phyloP scores from a whole-genome alignment of 768 basidiomycete genomes.

The Cystofilobasidium macerans region DNA sequence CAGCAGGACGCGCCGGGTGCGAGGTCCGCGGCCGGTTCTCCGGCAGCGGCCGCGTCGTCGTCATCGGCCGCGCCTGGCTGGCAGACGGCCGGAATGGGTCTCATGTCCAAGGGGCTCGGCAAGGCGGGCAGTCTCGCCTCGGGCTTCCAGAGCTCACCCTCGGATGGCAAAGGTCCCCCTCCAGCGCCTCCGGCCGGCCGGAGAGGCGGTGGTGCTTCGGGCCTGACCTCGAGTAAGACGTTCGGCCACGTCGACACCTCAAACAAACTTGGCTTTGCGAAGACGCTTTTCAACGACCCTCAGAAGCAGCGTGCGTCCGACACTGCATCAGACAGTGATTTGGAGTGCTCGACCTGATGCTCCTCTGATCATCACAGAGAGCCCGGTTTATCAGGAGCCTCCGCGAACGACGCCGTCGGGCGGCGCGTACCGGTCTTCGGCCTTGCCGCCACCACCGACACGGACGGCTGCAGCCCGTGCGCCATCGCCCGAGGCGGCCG shows the following conservation, averaged over 20 bases:
- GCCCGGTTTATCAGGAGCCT: background rate
- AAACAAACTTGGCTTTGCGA: conserved; percentile 17
- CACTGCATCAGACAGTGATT: no score
- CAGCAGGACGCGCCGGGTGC: background rate
- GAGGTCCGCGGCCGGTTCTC: background rate
- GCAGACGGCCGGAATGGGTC: background rate
- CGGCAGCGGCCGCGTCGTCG: background rate
- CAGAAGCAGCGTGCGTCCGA: conserved; percentile 3
- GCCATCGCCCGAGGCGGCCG: conserved; percentile 9
- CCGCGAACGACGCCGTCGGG: conserved; percentile 9
- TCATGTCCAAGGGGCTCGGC: conserved; percentile 1
- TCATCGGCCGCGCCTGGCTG: conserved; percentile 2
- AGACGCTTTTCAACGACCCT: conserved; percentile 23
- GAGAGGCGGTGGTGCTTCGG: background rate
- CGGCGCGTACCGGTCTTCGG: background rate
- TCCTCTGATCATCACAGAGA: background rate
- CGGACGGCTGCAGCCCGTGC: conserved; percentile 6
- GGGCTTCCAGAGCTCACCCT: background rate
- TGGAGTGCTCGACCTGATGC: no score
- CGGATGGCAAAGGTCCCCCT: background rate
- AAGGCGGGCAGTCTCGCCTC: background rate
- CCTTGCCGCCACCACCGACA: conserved; percentile 21
- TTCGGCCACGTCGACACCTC: conserved; percentile 22
- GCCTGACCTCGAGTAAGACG: conserved; percentile 9
- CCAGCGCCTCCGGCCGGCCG: background rate